Evolutionary conservation across 106 monocot species (phyloP), one percentile per base, ranked within the genome.

Genomic region (Allium fistulosum): DNA sequence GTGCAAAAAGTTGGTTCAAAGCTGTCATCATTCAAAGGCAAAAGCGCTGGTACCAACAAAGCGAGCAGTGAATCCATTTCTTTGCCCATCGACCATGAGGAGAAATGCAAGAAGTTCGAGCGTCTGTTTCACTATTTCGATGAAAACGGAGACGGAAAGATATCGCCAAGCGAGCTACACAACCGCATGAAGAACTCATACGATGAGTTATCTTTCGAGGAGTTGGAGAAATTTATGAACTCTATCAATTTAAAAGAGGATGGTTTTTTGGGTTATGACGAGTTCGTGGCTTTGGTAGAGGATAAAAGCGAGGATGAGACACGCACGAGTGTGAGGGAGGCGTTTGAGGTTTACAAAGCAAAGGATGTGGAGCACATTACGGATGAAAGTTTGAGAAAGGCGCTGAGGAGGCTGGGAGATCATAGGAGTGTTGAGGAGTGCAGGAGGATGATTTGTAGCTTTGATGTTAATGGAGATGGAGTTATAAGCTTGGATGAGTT

Each of bases 401-500:
- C 65, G 75, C 72, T 87, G 1, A 17, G 70, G 46, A n/a, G 37
- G 51, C 71, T 87, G 6, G 83, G 87, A 5, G 70, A 74, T 17
- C 14, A 27, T 14, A 70, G 65, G 66, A 74, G 53, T 11, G 16
- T 83, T 9, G 73, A 84, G 26, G 78, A 79, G 62, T 88, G 88
- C 49, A 26, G 17, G 13, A 50, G 2, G n/a, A 84, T 88, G 83
- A 84, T 88, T 57, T 11, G 59, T 10, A 53, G 62, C n/a, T 87
- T 78, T 74, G 83, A 87, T 71, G 63, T 77, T 7, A 69, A 87
- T 48, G 78, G 84, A 6, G 88, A 88, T 48, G 87, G 83, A 1
- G 80, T 87, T 9, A 58, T 87, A 58, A 83, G 68, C 70, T 87
- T 83, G 12, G 87, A 87, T 8, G 87, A 88, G 61, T 88, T 88